Percentiles rank a stretch among this genome's conserved stretches.
phyloP scores from a whole-genome alignment of 2,329 filamentous ascomycete species.

The Leptoxyphium fumago region DNA sequence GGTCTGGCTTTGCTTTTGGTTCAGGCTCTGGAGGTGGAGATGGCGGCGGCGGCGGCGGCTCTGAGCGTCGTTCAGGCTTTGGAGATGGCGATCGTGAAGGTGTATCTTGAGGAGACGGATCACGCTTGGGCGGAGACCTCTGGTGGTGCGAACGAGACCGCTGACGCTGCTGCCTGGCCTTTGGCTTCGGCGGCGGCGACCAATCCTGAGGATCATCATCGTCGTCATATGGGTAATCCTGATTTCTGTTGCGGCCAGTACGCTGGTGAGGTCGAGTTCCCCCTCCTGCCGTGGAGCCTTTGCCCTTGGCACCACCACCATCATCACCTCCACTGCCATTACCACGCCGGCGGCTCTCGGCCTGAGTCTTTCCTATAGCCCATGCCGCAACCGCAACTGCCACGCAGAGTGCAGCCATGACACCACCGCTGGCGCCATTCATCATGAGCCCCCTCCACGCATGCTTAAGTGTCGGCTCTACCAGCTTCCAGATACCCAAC shows the following conservation, averaged over 20 bases:
- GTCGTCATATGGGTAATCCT: constrained; percentile 5
- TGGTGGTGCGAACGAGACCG: constrained; percentile 3
- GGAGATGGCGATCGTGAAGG: constrained; percentile 1
- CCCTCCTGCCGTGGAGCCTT: constrained; percentile 5
- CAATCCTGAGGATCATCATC: constrained; percentile 3
- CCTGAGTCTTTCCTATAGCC: constrained; percentile 54
- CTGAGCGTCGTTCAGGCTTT: background rate
- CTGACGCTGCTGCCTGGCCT: constrained; percentile 3
- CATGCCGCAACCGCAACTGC: constrained; percentile 65
- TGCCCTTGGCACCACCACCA: constrained; percentile 19
- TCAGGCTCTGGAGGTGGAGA: background rate
- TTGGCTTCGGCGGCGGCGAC: constrained; percentile 5
- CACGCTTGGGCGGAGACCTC: constrained; percentile 1
- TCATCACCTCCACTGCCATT: constrained; percentile 12
- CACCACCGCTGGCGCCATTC: constrained; percentile 42
- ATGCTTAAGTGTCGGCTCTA: constrained; percentile 56
- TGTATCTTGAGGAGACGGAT: background rate
- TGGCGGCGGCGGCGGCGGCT: no score
- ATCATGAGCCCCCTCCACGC: constrained; percentile 61
- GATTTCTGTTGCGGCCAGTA: constrained; percentile 12
- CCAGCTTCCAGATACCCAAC: constrained; percentile 56
- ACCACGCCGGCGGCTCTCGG: constrained; percentile 26
- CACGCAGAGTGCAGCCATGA: constrained; percentile 56
- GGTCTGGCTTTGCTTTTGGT: background rate
- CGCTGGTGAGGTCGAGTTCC: constrained; percentile 15